Base-by-base conservation (phyloP, 106 monocot genomes). In the Dioscorea dumetorum region DNA sequence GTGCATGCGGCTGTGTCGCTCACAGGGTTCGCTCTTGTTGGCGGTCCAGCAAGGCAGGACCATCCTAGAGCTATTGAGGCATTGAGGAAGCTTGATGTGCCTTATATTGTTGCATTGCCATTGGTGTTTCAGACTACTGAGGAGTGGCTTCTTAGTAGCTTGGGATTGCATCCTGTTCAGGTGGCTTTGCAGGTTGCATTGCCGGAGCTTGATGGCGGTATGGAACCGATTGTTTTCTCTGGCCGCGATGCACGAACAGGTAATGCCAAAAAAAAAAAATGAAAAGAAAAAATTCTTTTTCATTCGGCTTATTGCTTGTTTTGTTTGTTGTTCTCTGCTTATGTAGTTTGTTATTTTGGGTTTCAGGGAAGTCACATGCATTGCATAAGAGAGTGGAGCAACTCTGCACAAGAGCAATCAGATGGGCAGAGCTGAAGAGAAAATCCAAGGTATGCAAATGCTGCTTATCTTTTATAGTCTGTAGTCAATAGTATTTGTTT, bases 51-150 rank as follows among this genome's bases (percentile, higher is more conserved):
- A 33, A 76, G 90, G 72, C 90, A 91, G 78, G 90, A 91, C 34
- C 90, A 91, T 51, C 90, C 90, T 56, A 81, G 60, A 79, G 90
- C 90, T 8, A 91, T 91, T 51, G 90, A 84, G 78, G 90, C 79
- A 23, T 57, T 91, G 73, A 73, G 13, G 73, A 91, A 91, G 81
- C 73, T 91, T 19, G 81, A 91, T 52, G 90, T 91, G 61, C 91
- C 91, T 17, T 91, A 91, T 77, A 64, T 91, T 8, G 91, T 91
- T 22, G 91, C 87, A 11, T 69, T 91, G 58, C 91, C 91, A 4
- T 67, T 91, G 28, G 91, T 91, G 31, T 91, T 91, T 81, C 91
- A 91, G 81, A 87, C 91, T 49, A 91, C 91, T 14, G 91, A 91
- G 81, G 91, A 91, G 79, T 91, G 91, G 91, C 84, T 91, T 22